These are phyloP conservation scores for Raffaelea ambrosiae DNA, from an alignment of 2,329 filamentous ascomycete species.

Conservation along the genomic window DNA sequence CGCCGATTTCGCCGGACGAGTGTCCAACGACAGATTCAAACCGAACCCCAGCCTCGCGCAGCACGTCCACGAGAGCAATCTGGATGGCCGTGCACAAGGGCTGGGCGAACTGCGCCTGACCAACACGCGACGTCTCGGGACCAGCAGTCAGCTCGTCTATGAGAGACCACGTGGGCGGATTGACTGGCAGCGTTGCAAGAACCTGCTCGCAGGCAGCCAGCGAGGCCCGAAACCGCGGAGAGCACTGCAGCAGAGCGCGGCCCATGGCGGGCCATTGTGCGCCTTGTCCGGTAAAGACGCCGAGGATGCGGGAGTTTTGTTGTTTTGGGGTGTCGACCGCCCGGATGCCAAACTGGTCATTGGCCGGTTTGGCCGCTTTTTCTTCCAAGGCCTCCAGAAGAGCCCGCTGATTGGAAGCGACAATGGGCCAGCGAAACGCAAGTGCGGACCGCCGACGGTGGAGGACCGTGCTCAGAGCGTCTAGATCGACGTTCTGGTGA, in stretches of 20 bases:
- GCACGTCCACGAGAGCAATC: slow-evolving; percentile 28
- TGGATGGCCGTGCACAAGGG: slow-evolving; percentile 47
- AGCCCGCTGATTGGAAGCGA: too few relatives aligned
- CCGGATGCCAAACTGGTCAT: too few relatives aligned
- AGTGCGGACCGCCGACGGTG: too few relatives aligned
- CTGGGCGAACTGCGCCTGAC: slow-evolving; percentile 30
- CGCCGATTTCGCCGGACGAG: slow-evolving; percentile 35
- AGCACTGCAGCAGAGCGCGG: slow-evolving; percentile 19
- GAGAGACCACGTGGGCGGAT: slow-evolving; percentile 22
- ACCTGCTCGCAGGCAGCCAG: not conserved
- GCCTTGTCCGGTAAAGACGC: slow-evolving; percentile 36
- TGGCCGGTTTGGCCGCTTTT: too few relatives aligned
- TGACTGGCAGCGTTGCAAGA: not conserved
- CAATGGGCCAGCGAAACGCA: too few relatives aligned
- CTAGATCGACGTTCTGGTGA: too few relatives aligned
- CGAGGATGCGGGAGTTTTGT: slow-evolving; percentile 14
- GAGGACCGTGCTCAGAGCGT: too few relatives aligned
- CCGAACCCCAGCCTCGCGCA: slow-evolving; percentile 16
- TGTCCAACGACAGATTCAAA: slow-evolving; percentile 28
- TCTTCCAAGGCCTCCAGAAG: too few relatives aligned
- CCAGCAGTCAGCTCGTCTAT: slow-evolving; percentile 24
- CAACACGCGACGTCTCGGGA: slow-evolving; percentile 18
- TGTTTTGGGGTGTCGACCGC: not conserved
- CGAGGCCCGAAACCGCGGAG: slow-evolving; percentile 14
- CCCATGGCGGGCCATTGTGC: slow-evolving; percentile 36